Evolutionary conservation across 805 yeast genomes (phyloP).

Genomic region (Naumovozyma baii): DNA sequence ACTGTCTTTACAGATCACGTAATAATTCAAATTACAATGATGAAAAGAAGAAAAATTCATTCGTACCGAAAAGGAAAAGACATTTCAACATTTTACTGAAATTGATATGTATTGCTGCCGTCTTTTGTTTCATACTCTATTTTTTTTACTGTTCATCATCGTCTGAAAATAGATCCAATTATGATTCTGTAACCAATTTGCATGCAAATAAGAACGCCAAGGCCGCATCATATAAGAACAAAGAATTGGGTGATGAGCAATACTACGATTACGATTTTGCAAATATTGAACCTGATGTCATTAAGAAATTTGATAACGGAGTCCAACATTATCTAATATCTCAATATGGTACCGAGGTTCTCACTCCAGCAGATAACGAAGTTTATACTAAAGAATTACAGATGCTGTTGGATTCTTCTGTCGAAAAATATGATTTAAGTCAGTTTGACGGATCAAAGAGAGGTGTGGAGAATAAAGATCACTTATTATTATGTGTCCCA

Average conservation of each 20-base stretch:
- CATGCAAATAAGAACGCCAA: background rate
- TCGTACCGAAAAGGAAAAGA: slow-evolving; percentile 1
- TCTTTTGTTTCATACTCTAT: too few relatives aligned
- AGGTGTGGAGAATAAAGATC: slow-evolving; percentile 47
- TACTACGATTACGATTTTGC: slow-evolving; percentile 30
- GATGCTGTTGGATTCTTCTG: slow-evolving; percentile 36
- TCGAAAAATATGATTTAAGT: slow-evolving; percentile 53
- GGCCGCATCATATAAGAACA: slow-evolving; percentile 6
- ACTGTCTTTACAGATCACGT: background rate
- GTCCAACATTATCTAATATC: slow-evolving; percentile 30
- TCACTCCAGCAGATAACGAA: slow-evolving; percentile 24
- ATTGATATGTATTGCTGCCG: background rate
- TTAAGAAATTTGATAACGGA: slow-evolving; percentile 33
- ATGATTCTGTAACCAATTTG: background rate
- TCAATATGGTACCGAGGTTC: slow-evolving; percentile 27
- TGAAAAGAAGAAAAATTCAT: background rate
- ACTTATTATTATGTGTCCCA: slow-evolving; percentile 63
- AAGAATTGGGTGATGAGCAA: slow-evolving; percentile 21
- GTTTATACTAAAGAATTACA: slow-evolving; percentile 29
- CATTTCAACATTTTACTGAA: background rate
- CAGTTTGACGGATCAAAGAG: slow-evolving; percentile 44
- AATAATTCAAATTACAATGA: background rate
- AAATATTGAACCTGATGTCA: slow-evolving; percentile 25
- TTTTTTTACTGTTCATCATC: background rate
- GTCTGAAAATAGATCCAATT: background rate